A percentile compares a stretch with the other conserved stretches of the same genome.
phyloP scores from a whole-genome alignment of 495 filamentous ascomycete genomes.

The Penicillium canescens region DNA sequence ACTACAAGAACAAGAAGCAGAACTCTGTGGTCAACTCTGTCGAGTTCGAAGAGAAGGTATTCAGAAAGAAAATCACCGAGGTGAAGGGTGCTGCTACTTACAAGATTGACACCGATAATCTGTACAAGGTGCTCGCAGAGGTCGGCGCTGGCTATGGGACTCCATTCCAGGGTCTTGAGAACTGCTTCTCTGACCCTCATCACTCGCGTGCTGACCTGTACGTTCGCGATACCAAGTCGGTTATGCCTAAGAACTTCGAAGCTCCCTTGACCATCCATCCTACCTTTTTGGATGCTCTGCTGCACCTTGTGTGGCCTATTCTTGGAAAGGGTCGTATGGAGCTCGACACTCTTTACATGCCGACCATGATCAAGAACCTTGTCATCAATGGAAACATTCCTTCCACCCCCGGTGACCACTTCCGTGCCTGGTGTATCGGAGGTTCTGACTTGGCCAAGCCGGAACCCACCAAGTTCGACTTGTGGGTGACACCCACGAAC shows the following conservation, averaged over 20 bases:
- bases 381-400: slow-evolving; percentile 23
- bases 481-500: slow-evolving; percentile 28
- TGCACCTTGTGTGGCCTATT: slow-evolving; percentile 39
- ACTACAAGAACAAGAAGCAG: slow-evolving; percentile 14
- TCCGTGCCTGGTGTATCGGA: slow-evolving; percentile 33
- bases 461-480: slow-evolving; percentile 32
- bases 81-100: slow-evolving; percentile 16
- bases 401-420: slow-evolving; percentile 22
- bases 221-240: slow-evolving; percentile 23
- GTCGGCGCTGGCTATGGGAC: slow-evolving; percentile 25
- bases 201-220: slow-evolving; percentile 24
- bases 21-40: slow-evolving; percentile 10
- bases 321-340: slow-evolving; percentile 41
- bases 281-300: slow-evolving; percentile 26
- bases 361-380: slow-evolving; percentile 37
- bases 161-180: slow-evolving; percentile 24
- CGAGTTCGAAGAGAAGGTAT: slow-evolving; percentile 15
- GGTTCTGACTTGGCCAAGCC: slow-evolving; percentile 22
- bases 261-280: slow-evolving; percentile 27
- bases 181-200: slow-evolving; percentile 18
- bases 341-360: slow-evolving; percentile 43
- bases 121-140: slow-evolving; percentile 26
- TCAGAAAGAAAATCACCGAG: slow-evolving; percentile 6
- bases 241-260: slow-evolving; percentile 31
- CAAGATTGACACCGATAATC: slow-evolving; percentile 17